These are phyloP conservation scores for Tolypocladium inflatum DNA, from an alignment of 2,329 filamentous ascomycete genomes.

Conservation along the genomic window DNA sequence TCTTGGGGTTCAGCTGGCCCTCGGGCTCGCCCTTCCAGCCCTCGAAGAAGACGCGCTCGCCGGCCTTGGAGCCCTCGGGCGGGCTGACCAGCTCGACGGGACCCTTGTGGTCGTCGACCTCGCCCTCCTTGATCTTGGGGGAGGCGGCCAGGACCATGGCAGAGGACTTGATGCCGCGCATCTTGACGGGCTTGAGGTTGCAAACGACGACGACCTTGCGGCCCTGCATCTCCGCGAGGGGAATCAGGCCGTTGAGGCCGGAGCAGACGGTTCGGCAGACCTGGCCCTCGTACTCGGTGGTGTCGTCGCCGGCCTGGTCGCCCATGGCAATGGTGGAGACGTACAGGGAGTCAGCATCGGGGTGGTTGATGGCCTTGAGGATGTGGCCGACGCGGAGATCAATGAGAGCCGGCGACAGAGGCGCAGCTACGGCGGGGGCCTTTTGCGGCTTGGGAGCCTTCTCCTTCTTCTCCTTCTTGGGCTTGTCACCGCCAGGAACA, in stretches of 20 bases:
- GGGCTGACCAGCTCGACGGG: slow-evolving; percentile 88
- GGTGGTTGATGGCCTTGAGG: slow-evolving; percentile 89
- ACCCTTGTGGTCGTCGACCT: slow-evolving; percentile 74
- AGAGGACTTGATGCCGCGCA: slow-evolving; percentile 73
- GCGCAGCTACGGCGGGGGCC: slow-evolving; percentile 59
- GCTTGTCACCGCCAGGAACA: slow-evolving; percentile 29
- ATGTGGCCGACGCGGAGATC: slow-evolving; percentile 96
- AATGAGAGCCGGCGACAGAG: slow-evolving; percentile 75
- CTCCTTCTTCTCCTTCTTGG: slow-evolving; percentile 82
- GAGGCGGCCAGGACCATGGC: slow-evolving; percentile 95
- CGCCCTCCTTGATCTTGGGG: slow-evolving; percentile 72
- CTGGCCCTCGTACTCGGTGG: slow-evolving; percentile 83
- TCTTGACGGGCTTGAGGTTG: slow-evolving; percentile 98
- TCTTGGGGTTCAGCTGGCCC: slow-evolving; percentile 93
- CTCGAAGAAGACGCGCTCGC: slow-evolving; percentile 86
- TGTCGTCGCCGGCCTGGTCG: slow-evolving; percentile 81
- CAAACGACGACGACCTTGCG: slow-evolving; percentile 93
- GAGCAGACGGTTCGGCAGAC: slow-evolving; percentile 93
- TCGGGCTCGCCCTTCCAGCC: slow-evolving; percentile 92
- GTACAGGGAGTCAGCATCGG: slow-evolving; percentile 91
- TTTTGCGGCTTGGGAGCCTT: slow-evolving; percentile 72
- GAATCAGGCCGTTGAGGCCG: slow-evolving; percentile 85
- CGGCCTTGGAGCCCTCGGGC: slow-evolving; percentile 67
- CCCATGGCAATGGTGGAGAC: slow-evolving; percentile 94
- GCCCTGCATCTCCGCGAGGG: slow-evolving; percentile 91